Base-by-base conservation (phyloP, 441 rosid genomes). In the Gossypium gossypioides region DNA sequence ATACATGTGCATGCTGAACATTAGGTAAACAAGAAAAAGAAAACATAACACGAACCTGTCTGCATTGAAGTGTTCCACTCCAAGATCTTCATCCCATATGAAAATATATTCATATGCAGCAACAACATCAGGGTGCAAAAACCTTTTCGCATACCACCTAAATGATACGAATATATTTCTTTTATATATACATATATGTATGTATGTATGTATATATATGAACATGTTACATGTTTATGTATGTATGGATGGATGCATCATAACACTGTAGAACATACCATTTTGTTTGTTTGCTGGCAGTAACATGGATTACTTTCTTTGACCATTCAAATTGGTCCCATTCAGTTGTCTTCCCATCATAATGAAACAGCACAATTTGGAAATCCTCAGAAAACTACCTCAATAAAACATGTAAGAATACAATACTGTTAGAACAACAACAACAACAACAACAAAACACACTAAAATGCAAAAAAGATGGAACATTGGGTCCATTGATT, bases 91-190 rank as follows among this genome's bases (percentile, higher is more conserved):
- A 72, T 88, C 89, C 92, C 90, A 88, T 56, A 86, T 83, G 73
- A 85, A 86, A 75, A 89, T 86, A 77, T 82, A 89, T 80, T 89
- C 94, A 29, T 86, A 89, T 59, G 91, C 80, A 24, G 94, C 87
- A 7, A 84, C 89, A 0, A 86, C 71, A 82, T 89, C 89, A 68
- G 94, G 94, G 84, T 89, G 94, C 82, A 89, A 78, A 74, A 89
- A 87, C 69, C 94, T 84, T 79, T 89, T 89, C 0, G 91, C 91
- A 1, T 84, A 89, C 91, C 94, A 89, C 94, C 89, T 89, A 77
- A 63, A 69, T 74, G 63, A 65, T 69, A 66, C 16, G 34, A 16
- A 69, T 9, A 16, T 4, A 10, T 25, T 0, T 25, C 22, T 25
- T 25, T 3, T 25, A 25, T 25, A 2, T 25, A 3, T 25, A 2